These are phyloP conservation scores for Xylaria multiplex DNA, from an alignment of 2,329 filamentous ascomycete species.

Conservation along the genomic window DNA sequence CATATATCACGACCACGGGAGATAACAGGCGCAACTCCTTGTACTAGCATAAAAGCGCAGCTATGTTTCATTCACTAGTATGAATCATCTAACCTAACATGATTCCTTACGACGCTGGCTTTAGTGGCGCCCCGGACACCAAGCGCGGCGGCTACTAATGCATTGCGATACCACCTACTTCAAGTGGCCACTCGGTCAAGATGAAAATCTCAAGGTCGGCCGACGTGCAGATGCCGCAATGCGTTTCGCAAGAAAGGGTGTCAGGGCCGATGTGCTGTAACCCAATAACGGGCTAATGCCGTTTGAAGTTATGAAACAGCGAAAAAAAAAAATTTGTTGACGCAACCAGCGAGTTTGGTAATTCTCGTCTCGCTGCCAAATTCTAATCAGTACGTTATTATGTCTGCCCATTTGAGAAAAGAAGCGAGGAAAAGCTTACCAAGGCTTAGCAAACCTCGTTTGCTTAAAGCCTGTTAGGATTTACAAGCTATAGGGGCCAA, in stretches of 20 bases:
- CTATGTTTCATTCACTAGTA: neutral
- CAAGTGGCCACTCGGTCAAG: neutral
- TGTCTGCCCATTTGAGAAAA: neutral
- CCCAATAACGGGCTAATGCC: slow-evolving; percentile 17
- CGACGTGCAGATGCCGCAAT: slow-evolving; percentile 16
- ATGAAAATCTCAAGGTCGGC: slow-evolving; percentile 10
- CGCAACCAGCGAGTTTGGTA: slow-evolving; percentile 5
- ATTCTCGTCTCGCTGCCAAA: neutral
- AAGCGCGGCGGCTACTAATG: slow-evolving; percentile 7
- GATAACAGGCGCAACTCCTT: too few species aligned
- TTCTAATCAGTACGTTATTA: neutral
- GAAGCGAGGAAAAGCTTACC: neutral
- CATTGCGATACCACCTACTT: slow-evolving; percentile 12
- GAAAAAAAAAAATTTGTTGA: neutral
- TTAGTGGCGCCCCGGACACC: neutral
- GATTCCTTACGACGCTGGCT: neutral
- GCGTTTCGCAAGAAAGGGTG: neutral
- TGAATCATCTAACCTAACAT: neutral
- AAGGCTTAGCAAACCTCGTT: slow-evolving; percentile 5
- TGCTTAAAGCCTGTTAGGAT: too few species aligned
- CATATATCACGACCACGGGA: neutral
- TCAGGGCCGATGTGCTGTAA: slow-evolving; percentile 20
- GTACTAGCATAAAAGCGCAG: neutral
- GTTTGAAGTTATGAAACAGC: neutral
- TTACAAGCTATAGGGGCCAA: neutral